Conservation (phyloP, 371 early-diverging fungal genomes). For the Blyttiomyces sp. region DNA sequence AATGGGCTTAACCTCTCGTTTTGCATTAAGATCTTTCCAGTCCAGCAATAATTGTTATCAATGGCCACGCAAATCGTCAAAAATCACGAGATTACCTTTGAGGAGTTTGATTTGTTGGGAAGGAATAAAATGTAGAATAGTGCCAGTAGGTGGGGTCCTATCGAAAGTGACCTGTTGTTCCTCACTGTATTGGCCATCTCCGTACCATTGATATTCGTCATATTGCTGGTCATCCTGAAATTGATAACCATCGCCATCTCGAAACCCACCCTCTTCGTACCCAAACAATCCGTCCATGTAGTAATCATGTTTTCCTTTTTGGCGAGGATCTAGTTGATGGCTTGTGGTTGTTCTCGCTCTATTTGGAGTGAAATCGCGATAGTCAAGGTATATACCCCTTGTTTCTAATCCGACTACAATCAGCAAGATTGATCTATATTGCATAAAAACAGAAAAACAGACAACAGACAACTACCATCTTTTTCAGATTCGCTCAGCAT, state of each 20-base stretch:
- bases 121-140: slow-evolving; percentile 47
- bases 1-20: slow-evolving; percentile 43
- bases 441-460: background rate
- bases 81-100: slow-evolving; percentile 32
- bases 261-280: background rate
- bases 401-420: background rate
- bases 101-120: slow-evolving; percentile 47
- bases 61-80: background rate
- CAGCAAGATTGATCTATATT: background rate
- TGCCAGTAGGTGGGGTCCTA: slow-evolving; percentile 19
- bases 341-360: no score
- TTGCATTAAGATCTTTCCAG: slow-evolving; percentile 38
- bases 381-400: slow-evolving; percentile 21
- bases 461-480: slow-evolving; percentile 2
- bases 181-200: slow-evolving; percentile 14
- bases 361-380: slow-evolving; percentile 27
- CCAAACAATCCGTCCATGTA: no score
- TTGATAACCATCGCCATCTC: background rate
- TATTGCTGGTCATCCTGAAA: slow-evolving; percentile 8
- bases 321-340: no score
- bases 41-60: background rate
- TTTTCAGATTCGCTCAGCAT: slow-evolving; percentile 11
- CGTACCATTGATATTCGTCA: slow-evolving; percentile 17
- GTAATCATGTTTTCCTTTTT: no score
- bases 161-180: slow-evolving; percentile 23